A percentile compares a stretch with the other conserved stretches of the same genome.
phyloP scores from a whole-genome alignment of 2,329 filamentous ascomycete species.

The Pseudogymnoascus sp. region DNA sequence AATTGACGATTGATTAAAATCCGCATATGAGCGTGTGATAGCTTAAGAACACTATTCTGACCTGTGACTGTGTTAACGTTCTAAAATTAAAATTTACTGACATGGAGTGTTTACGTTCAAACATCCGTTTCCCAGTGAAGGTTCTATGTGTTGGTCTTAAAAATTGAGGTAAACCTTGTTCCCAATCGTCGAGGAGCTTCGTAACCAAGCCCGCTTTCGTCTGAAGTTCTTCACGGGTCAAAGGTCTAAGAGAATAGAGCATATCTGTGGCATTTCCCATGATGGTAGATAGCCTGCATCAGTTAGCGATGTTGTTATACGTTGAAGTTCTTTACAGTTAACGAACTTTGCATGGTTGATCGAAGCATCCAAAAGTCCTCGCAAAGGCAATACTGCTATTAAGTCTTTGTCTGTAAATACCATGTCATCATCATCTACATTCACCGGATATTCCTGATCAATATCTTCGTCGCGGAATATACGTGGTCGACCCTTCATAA shows the following conservation, averaged over 20 bases:
- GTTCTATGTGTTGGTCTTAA: constrained; percentile 14
- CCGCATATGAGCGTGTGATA: constrained; percentile 49
- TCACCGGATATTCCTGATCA: constrained; percentile 52
- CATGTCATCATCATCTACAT: constrained; percentile 52
- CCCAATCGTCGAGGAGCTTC: constrained; percentile 36
- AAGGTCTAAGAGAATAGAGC: constrained; percentile 33
- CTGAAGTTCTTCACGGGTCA: constrained; percentile 32
- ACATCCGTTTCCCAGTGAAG: constrained; percentile 3
- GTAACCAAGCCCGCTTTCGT: constrained; percentile 34
- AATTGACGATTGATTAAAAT: constrained; percentile 51
- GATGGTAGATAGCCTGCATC: constrained; percentile 32
- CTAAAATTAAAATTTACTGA: constrained; percentile 39
- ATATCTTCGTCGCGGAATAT: constrained; percentile 59
- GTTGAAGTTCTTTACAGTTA: not conserved
- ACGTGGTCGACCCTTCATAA: constrained; percentile 55
- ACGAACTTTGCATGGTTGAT: constrained; percentile 25
- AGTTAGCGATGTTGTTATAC: not conserved
- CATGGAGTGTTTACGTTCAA: constrained; percentile 34
- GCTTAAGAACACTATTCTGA: constrained; percentile 46
- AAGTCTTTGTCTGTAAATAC: constrained; percentile 21
- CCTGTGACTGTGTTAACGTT: constrained; percentile 36
- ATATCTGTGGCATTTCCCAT: constrained; percentile 35
- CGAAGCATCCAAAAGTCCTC: constrained; percentile 28
- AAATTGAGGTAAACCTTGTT: constrained; percentile 33
- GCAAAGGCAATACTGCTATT: constrained; percentile 21